Evolutionary conservation across 2,329 filamentous ascomycete genomes (phyloP).

Genomic region (Verticillium longisporum): DNA sequence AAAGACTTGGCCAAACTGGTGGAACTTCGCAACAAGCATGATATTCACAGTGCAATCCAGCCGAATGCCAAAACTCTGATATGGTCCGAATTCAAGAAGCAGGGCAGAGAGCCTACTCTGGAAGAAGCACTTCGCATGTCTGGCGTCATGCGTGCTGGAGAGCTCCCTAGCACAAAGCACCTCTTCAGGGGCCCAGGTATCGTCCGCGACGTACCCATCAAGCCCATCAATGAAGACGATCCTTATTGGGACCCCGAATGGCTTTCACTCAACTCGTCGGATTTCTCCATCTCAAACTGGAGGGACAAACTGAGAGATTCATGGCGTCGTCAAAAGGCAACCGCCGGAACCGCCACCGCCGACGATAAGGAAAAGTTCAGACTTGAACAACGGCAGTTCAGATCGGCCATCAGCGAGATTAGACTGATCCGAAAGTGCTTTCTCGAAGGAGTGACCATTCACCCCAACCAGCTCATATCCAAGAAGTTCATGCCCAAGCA

Average conservation of each 20-base stretch:
- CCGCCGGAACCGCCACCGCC: background rate
- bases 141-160: background rate
- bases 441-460: conserved; percentile 17
- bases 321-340: background rate
- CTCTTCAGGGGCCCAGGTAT: background rate
- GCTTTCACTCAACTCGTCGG: conserved; percentile 19
- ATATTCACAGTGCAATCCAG: background rate
- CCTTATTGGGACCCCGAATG: conserved; percentile 23
- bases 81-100: background rate
- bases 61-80: background rate
- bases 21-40: background rate
- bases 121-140: background rate
- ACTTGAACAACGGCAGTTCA: conserved; percentile 1
- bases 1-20: background rate
- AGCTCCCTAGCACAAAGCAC: background rate
- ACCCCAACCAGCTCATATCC: conserved; percentile 28
- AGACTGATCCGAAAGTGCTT: conserved; percentile 28
- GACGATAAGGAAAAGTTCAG: conserved; percentile 1
- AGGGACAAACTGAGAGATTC: conserved; percentile 2
- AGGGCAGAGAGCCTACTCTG: background rate
- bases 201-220: conserved; percentile 12
- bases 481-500: conserved; percentile 21
- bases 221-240: conserved; percentile 18
- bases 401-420: conserved; percentile 18
- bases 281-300: conserved; percentile 15